These are phyloP conservation scores for Gracilaria caudata DNA, from an alignment of 23 red algal genomes.

Conservation along the genomic window DNA sequence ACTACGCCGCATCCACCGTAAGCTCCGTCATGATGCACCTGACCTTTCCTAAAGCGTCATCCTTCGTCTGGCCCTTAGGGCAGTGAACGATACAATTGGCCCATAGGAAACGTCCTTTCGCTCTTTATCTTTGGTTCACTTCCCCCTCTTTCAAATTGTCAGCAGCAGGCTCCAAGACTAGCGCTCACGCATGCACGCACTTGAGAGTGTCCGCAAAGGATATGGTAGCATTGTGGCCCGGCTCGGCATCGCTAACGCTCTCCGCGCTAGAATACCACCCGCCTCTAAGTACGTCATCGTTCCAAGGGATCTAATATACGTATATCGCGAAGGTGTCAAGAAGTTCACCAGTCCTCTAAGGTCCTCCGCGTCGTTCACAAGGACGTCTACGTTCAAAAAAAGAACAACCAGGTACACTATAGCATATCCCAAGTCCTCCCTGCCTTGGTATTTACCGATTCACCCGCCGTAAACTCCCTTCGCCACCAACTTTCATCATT, in stretches of 20 bases:
- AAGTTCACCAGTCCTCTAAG: background rate
- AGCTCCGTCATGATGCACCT: constrained; percentile 11
- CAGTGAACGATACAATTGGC: constrained; percentile 41
- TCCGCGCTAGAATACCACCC: background rate
- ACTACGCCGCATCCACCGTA: constrained; percentile 5
- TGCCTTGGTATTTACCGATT: constrained; percentile 29
- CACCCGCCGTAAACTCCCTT: background rate
- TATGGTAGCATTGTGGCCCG: too few species aligned
- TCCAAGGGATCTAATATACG: constrained; percentile 3
- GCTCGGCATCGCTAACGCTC: background rate
- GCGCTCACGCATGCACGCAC: too few species aligned
- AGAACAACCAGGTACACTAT: constrained; percentile 1
- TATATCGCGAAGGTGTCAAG: constrained; percentile 29
- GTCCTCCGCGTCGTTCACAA: constrained; percentile 11
- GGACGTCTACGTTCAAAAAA: constrained; percentile 16
- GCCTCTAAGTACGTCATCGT: constrained; percentile 14
- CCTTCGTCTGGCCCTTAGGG: constrained; percentile 20
- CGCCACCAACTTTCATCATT: constrained; percentile 2
- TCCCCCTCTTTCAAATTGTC: background rate
- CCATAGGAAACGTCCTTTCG: constrained; percentile 23
- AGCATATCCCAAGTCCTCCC: constrained; percentile 16
- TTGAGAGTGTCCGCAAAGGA: too few species aligned
- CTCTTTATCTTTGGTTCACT: constrained; percentile 13
- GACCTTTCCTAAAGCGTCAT: background rate
- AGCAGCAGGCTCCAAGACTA: too few species aligned